These are phyloP conservation scores for Neckera pumila DNA, from an alignment of 225 moss, liverwort and hornwort genomes.

Conservation along the genomic window DNA sequence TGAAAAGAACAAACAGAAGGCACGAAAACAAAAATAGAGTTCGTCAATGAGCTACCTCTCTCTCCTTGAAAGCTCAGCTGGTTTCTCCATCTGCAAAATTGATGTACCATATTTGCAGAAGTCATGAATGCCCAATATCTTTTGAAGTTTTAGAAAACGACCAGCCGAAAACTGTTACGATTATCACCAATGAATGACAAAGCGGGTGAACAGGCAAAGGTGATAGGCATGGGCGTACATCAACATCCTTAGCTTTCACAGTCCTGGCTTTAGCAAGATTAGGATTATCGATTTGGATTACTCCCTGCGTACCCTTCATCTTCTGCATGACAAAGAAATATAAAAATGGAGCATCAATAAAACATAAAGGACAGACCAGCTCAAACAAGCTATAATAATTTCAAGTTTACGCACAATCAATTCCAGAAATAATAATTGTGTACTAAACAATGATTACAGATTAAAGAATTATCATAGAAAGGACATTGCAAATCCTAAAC, in stretches of 20 bases:
- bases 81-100: constrained; percentile 69
- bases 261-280: constrained; percentile 78
- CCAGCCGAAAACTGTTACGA: not conserved
- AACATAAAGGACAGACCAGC: not conserved
- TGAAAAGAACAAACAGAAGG: not conserved
- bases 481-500: not conserved
- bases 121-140: not conserved
- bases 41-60: constrained; percentile 53
- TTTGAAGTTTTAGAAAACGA: not conserved
- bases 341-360: not conserved
- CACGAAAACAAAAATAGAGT: not conserved
- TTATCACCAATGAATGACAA: not conserved
- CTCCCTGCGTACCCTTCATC: constrained; percentile 94
- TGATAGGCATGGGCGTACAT: constrained; percentile 37
- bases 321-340: constrained; percentile 42
- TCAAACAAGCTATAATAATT: not conserved
- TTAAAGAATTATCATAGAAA: not conserved
- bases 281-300: constrained; percentile 94
- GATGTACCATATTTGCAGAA: not conserved
- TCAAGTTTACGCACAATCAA: not conserved
- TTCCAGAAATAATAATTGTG: not conserved
- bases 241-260: constrained; percentile 91
- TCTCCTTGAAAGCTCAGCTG: constrained; percentile 93
- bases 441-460: not conserved
- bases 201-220: not conserved